Conservation (phyloP, 1,139 yeast genomes). For the Sugiyamaella novakii region DNA sequence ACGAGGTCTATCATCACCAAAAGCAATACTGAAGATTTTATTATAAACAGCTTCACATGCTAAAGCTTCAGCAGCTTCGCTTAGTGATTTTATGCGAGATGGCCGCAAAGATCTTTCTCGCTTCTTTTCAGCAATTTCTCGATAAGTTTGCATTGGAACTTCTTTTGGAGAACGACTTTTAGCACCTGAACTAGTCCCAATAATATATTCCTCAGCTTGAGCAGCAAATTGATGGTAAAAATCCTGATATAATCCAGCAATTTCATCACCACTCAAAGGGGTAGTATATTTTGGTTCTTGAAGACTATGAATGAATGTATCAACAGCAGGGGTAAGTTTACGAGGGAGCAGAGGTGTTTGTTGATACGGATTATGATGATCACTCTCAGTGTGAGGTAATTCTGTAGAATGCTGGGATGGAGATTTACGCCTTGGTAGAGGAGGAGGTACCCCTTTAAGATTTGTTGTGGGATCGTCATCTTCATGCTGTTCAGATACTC, state of each 20-base stretch:
- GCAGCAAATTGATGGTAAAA: conserved; percentile 49
- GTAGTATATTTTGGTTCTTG: conserved; percentile 58
- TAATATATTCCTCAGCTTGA: conserved; percentile 36
- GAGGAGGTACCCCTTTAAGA: conserved; percentile 15
- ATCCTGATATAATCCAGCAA: conserved; percentile 55
- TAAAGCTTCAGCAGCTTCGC: conserved; percentile 46
- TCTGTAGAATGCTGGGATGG: conserved; percentile 15
- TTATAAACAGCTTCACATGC: conserved; percentile 47
- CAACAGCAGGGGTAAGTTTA: conserved; percentile 36
- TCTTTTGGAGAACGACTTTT: conserved; percentile 30
- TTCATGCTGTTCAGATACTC: conserved; percentile 13
- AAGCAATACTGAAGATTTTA: conserved; percentile 40
- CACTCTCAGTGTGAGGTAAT: background rate
- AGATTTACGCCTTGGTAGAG: conserved; percentile 21
- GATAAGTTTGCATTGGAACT: conserved; percentile 38
- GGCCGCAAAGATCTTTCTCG: conserved; percentile 33
- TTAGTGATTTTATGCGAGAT: conserved; percentile 37
- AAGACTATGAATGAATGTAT: conserved; percentile 51
- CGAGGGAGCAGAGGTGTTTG: conserved; percentile 18
- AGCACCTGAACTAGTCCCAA: conserved; percentile 20
- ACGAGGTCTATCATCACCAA: conserved; percentile 36
- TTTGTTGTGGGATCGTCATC: background rate
- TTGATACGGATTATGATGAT: background rate
- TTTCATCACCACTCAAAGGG: conserved; percentile 56
- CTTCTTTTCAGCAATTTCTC: conserved; percentile 41